Base-by-base conservation (phyloP, 768 basidiomycete species). In the Tulasnella sp. region DNA sequence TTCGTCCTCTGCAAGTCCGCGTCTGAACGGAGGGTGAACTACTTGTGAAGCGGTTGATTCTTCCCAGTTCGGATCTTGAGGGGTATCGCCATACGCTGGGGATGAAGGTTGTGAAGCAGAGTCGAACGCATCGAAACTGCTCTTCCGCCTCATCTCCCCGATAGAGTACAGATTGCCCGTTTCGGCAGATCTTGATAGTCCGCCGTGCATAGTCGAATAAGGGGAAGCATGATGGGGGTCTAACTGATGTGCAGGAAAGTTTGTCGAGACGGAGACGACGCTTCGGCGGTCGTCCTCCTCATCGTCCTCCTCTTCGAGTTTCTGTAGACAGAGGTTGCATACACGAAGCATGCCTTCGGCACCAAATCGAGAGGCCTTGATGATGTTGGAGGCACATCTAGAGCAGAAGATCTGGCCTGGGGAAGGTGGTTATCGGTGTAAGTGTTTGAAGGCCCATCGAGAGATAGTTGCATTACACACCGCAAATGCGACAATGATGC, bases 401-500 rank as follows among this genome's bases (percentile, higher is more conserved):
- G 94, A 95, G 84, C 98, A 99, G 83, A 98, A 99, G 83, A 99
- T 96, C 84, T 98, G 96, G 42, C 96, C 96, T 93, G 79, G 57
- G 35, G 2, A 70, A 79, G 44, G 75, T 70, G 37, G 37, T 35
- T 15, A 29, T 55, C 10, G 67, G 37, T 23, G 44, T n/a, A 70
- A 29, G 76, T 40, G 48, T 35, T 67, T 3, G 73, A 48, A 37
- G 73, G 69, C 39, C 76, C 13, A 35, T 40, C 55, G 35, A 48
- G 13, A 40, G 40, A 48, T 0, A 79, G 37, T 40, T 11, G 35
- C 29, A 84, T 88, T 77, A 70, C 82, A 57, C 82, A 92, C 95
- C 95, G 82, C 98, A 99, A 84, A 99, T 95, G 16, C 98, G 90
- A 85, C 98, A 99, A 83, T 99, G 98, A 82, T 99, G 98, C 84